These are phyloP conservation scores for Hortiboletus campestris DNA, from an alignment of 768 basidiomycete species.

Conservation along the genomic window DNA sequence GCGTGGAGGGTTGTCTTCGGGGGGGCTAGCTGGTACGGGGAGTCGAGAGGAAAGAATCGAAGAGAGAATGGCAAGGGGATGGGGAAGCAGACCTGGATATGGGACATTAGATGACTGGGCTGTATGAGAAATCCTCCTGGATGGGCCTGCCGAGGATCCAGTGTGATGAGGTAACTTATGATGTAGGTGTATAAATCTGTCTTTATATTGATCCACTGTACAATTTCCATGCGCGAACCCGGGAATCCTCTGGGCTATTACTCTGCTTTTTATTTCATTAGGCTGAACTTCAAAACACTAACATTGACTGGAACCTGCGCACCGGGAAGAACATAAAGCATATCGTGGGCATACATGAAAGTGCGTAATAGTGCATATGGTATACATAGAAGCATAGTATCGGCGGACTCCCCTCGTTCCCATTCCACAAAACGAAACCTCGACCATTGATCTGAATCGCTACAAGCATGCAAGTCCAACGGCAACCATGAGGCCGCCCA, in stretches of 20 bases:
- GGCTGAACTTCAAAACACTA: not conserved
- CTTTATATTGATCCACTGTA: not conserved
- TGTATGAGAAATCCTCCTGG: constrained; percentile 29
- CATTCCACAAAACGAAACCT: not conserved
- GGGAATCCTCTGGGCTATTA: not conserved
- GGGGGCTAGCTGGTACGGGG: constrained; percentile 16
- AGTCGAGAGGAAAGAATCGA: constrained; percentile 49
- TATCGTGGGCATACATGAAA: constrained; percentile 14
- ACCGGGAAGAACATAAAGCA: constrained; percentile 7
- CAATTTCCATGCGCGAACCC: not conserved
- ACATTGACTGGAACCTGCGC: not conserved
- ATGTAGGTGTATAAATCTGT: constrained; percentile 4
- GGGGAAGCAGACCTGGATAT: constrained; percentile 42
- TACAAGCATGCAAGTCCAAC: constrained; percentile 33
- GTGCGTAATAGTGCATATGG: constrained; percentile 10
- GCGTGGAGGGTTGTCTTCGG: constrained; percentile 23
- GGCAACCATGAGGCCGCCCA: constrained; percentile 32
- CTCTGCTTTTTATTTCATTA: not conserved
- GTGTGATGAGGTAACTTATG: constrained; percentile 13
- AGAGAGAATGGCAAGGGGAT: constrained; percentile 50
- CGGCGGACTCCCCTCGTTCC: not conserved
- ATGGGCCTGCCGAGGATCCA: not conserved
- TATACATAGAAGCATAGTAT: constrained; percentile 12
- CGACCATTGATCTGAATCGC: constrained; percentile 20
- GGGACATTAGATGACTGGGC: constrained; percentile 58